Percentiles rank a stretch among this genome's conserved stretches.
These are phyloP conservation scores for Plenodomus tracheiphilus DNA, from an alignment of 2,329 filamentous ascomycete species.

Conservation along the genomic window DNA sequence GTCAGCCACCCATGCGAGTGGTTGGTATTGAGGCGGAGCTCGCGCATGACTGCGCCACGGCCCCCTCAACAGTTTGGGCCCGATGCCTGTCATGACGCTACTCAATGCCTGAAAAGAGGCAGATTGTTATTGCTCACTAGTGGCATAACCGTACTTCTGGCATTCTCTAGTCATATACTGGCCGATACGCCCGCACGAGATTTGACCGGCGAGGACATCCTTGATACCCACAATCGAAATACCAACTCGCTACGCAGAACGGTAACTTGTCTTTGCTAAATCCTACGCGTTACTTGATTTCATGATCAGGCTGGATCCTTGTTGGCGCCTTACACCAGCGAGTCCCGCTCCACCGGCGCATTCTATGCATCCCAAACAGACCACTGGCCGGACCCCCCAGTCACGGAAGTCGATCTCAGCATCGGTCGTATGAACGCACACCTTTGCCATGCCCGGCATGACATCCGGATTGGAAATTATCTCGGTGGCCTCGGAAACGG, in stretches of 20 bases:
- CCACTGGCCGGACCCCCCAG: slow-evolving; percentile 2
- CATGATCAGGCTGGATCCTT: not conserved
- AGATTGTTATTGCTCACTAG: not conserved
- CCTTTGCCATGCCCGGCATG: not conserved
- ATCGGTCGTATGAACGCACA: not conserved
- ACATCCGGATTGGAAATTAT: not conserved
- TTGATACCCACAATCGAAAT: not conserved
- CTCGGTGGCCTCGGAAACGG: not conserved
- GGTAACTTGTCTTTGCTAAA: not conserved
- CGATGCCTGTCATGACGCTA: not conserved
- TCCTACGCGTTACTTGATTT: not conserved
- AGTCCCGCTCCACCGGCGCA: slow-evolving; percentile 3
- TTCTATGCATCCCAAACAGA: slow-evolving; percentile 11
- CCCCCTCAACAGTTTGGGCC: slow-evolving; percentile 8
- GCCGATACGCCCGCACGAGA: not conserved
- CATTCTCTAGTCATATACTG: not conserved
- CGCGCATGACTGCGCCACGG: slow-evolving; percentile 12
- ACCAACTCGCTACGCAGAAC: too few species aligned
- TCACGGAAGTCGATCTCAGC: slow-evolving; percentile 3
- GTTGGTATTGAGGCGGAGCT: slow-evolving; percentile 7
- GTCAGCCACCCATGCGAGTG: not conserved
- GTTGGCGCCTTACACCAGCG: not conserved
- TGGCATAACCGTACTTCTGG: slow-evolving; percentile 1
- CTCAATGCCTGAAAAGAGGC: slow-evolving; percentile 9
- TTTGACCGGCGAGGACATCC: not conserved